These are phyloP conservation scores for Annona squamosa DNA, from an alignment of 164 flowering plant genomes.

Conservation along the genomic window DNA sequence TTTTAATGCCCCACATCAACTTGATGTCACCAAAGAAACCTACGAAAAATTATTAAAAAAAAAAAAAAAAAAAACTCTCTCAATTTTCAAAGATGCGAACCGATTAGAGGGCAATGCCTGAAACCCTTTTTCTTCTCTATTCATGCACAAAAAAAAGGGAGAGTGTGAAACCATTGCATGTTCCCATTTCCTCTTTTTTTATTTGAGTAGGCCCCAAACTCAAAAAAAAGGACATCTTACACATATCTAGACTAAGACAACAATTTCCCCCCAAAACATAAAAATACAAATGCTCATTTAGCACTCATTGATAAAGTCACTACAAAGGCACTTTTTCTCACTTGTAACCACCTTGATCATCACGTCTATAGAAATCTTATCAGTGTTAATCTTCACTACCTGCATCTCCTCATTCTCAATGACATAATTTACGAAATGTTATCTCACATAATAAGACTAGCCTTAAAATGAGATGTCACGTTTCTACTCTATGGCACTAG, in stretches of 20 bases:
- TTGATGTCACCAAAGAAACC: too few species aligned
- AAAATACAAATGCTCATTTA: neutral
- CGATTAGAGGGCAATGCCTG: too few species aligned
- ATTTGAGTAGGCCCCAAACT: too few species aligned
- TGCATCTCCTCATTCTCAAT: neutral
- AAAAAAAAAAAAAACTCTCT: too few species aligned
- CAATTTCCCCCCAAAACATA: neutral
- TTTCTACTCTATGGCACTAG: neutral
- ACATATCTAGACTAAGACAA: neutral
- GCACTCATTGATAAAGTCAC: neutral
- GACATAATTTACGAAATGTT: neutral
- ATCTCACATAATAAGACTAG: neutral
- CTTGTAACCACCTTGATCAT: neutral
- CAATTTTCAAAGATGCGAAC: too few species aligned
- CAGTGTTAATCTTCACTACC: neutral
- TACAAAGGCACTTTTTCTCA: neutral
- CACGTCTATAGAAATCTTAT: neutral
- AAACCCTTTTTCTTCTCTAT: too few species aligned
- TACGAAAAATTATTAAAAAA: too few species aligned
- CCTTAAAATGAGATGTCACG: neutral
- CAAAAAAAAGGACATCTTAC: too few species aligned
- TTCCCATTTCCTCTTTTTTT: too few species aligned
- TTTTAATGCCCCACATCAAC: too few species aligned
- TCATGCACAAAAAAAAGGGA: too few species aligned
- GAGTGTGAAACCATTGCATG: too few species aligned